phyloP scores from a whole-genome alignment of 495 filamentous ascomycete genomes.

The Xylaria venustula region DNA sequence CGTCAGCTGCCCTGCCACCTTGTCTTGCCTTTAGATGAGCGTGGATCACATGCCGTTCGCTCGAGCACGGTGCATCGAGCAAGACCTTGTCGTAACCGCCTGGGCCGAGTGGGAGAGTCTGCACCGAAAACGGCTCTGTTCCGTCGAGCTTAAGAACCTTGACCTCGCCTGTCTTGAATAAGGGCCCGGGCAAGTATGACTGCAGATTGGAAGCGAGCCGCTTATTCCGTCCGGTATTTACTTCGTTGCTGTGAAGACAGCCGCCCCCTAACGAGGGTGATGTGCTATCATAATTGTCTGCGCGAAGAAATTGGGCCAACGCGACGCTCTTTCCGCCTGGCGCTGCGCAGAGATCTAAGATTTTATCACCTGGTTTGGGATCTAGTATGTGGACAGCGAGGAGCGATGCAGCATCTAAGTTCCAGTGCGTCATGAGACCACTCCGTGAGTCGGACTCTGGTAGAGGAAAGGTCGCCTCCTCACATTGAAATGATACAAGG shows the following conservation, averaged over 20 bases:
- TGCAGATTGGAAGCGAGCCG: constrained; percentile 5
- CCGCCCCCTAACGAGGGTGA: neutral
- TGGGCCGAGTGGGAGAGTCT: neutral
- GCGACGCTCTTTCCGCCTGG: constrained; percentile 15
- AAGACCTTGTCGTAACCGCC: constrained; percentile 16
- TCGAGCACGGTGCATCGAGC: constrained; percentile 16
- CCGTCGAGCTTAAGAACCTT: constrained; percentile 14
- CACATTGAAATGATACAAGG: constrained; percentile 13
- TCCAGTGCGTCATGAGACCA: constrained; percentile 16
- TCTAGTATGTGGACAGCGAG: constrained; percentile 10
- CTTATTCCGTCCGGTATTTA: constrained; percentile 13
- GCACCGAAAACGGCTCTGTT: neutral
- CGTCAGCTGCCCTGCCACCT: constrained; percentile 6
- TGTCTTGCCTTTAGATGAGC: constrained; percentile 4
- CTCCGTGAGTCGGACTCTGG: neutral
- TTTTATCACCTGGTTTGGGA: constrained; percentile 9
- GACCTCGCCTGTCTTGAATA: constrained; percentile 9
- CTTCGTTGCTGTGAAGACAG: constrained; percentile 18
- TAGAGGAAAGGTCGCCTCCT: constrained; percentile 5
- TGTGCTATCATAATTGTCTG: neutral
- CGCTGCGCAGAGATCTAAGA: constrained; percentile 14
- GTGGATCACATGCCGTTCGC: constrained; percentile 15
- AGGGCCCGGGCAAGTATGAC: neutral
- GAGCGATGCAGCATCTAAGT: constrained; percentile 14
- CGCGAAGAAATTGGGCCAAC: constrained; percentile 5